Evolutionary conservation across 1,284 basidiomycete species (phyloP).

Genomic region (Rhodotorula glutinis): DNA sequence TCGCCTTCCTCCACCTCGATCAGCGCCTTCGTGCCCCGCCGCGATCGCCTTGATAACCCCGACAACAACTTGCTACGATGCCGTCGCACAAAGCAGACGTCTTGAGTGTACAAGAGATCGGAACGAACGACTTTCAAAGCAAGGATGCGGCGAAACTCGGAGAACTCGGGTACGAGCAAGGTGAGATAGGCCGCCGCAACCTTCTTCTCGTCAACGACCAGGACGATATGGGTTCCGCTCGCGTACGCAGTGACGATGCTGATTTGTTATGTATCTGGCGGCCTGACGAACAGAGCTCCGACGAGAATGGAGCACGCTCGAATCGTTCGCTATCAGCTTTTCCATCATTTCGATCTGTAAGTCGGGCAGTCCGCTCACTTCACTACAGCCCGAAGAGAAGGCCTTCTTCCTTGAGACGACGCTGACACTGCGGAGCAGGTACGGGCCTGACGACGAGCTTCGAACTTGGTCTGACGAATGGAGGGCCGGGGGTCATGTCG

Average conservation of each 20-base stretch:
- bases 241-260: neutral
- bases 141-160: conserved; percentile 19
- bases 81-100: neutral
- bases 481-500: conserved; percentile 56
- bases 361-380: neutral
- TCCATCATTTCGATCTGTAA: conserved; percentile 62
- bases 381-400: no score
- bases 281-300: conserved; percentile 2
- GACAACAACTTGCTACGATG: neutral
- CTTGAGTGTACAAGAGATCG: neutral
- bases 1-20: no score
- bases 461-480: conserved; percentile 57
- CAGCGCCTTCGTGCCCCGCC: neutral
- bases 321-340: conserved; percentile 68
- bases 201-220: no score
- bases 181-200: neutral
- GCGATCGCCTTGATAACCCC: neutral
- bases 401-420: no score
- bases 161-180: conserved; percentile 22
- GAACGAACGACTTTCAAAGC: neutral
- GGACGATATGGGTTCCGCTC: no score
- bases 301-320: conserved; percentile 24
- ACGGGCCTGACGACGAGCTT: conserved; percentile 1
- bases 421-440: no score
- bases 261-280: neutral